These are phyloP conservation scores for Anisodus acutangulus DNA, from an alignment of 257 asterid species.

Conservation along the genomic window DNA sequence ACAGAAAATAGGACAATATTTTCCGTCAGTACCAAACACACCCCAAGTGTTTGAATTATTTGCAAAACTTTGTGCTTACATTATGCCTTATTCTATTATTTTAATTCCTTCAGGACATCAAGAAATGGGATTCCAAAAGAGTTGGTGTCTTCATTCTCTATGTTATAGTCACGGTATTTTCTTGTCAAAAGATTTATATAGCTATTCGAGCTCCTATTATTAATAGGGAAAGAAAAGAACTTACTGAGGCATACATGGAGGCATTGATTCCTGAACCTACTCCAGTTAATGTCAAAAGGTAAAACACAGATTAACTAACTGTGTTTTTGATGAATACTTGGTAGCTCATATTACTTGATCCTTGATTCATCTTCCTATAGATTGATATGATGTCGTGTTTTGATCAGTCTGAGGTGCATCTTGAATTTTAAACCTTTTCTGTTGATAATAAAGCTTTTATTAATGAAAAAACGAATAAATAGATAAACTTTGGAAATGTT, in stretches of 20 bases:
- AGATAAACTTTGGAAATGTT: not conserved
- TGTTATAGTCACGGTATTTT: slow-evolving; percentile 51
- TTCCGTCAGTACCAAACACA: too few species aligned
- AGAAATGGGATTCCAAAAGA: slow-evolving; percentile 84
- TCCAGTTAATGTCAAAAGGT: slow-evolving; percentile 78
- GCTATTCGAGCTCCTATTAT: slow-evolving; percentile 76
- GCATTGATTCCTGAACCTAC: slow-evolving; percentile 95
- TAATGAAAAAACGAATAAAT: not conserved
- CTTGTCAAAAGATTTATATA: slow-evolving; percentile 64
- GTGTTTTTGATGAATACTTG: not conserved
- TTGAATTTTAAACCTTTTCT: not conserved
- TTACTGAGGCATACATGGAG: slow-evolving; percentile 94
- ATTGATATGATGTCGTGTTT: not conserved
- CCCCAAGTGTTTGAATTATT: not conserved
- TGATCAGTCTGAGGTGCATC: slow-evolving; percentile 20
- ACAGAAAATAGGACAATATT: too few species aligned
- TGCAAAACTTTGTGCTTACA: not conserved
- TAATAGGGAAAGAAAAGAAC: slow-evolving; percentile 68
- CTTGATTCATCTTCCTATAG: not conserved
- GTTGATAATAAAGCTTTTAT: not conserved
- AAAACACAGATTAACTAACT: slow-evolving; percentile 22
- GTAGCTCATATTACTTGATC: not conserved
- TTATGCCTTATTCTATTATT: slow-evolving; percentile 12
- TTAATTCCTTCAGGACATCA: slow-evolving; percentile 58
- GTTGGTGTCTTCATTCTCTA: slow-evolving; percentile 70